Base-by-base conservation (phyloP, 2,329 filamentous ascomycete genomes). In the Phialophora expanda region DNA sequence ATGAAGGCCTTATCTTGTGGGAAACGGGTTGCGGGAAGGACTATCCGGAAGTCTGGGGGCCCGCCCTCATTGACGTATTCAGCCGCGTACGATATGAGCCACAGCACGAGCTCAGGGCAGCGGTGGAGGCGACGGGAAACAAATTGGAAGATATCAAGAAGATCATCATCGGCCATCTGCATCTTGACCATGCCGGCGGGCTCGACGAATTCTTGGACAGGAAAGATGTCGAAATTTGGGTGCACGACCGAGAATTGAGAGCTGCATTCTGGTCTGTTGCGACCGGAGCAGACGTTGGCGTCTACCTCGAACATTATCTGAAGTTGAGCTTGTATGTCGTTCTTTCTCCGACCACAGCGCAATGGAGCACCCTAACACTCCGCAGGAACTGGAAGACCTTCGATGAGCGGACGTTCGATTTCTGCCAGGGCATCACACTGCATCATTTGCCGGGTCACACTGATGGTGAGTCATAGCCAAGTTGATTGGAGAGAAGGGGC, bases 81-180 rank as follows among this genome's bases (percentile, higher is more conserved):
- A 44, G 69, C 26, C 67, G 70, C 5, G 61, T 71, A 22, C 61
- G 59, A 8, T 72, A 72, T 61, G 69, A 71, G 46, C 69, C 69
- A 17, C 32, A 62, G 30, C 70, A 72, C 56, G 68, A 72, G 63
- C 60, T 72, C 12, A 65, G 64, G 30, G 70, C 67, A 11, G 69
- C 69, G 28, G 65, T 72, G 30, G 68, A 69, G 57, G 70, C 70
- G n/a, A 72, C 70, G 8, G 70, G 70, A 46, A 69, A 72, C 59
- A 71, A 72, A 58, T 57, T 72, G 34, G 69, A 72, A 41, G 68
- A 72, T 44, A 67, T 72, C 62, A 71, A 72, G 68, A 71, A 70
- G 56, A 70, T 72, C 61, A 72, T 72, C 41, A 71, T 72, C 32
- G 70, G 70, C 17, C 70, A 72, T 64, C 53, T 72, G 34, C 70